Conservation (phyloP, 306 rosid genomes). For the Dalbergia cultrata region DNA sequence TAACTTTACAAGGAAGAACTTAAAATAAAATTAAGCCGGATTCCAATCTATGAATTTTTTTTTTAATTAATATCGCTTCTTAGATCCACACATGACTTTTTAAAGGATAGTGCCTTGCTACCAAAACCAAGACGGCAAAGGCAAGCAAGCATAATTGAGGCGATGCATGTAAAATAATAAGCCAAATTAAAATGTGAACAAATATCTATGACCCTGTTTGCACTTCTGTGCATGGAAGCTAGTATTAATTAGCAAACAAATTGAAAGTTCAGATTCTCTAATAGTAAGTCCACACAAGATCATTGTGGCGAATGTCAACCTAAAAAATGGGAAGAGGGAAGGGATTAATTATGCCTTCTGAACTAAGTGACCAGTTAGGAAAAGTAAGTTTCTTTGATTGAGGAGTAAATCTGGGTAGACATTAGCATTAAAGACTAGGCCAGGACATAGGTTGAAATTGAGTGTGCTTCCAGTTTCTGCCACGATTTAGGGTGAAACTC, state of each 20-base stretch:
- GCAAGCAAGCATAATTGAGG: conserved; percentile 54
- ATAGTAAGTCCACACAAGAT: neutral
- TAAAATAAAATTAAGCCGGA: conserved; percentile 12
- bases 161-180: neutral
- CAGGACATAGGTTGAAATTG: neutral
- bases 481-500: neutral
- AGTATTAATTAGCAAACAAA: neutral
- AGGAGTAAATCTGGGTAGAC: neutral
- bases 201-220: neutral
- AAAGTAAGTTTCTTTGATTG: conserved; percentile 9
- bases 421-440: neutral
- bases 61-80: neutral
- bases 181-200: neutral
- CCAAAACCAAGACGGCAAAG: conserved; percentile 53
- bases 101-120: conserved; percentile 25
- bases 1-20: neutral
- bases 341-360: neutral
- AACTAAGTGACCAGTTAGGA: neutral
- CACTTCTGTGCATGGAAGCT: neutral
- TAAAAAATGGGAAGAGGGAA: neutral
- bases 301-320: neutral
- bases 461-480: neutral
- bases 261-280: neutral
- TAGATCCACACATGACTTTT: neutral
- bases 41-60: neutral